phyloP scores from a whole-genome alignment of 768 basidiomycete genomes.

The Lactarius sanguifluus region DNA sequence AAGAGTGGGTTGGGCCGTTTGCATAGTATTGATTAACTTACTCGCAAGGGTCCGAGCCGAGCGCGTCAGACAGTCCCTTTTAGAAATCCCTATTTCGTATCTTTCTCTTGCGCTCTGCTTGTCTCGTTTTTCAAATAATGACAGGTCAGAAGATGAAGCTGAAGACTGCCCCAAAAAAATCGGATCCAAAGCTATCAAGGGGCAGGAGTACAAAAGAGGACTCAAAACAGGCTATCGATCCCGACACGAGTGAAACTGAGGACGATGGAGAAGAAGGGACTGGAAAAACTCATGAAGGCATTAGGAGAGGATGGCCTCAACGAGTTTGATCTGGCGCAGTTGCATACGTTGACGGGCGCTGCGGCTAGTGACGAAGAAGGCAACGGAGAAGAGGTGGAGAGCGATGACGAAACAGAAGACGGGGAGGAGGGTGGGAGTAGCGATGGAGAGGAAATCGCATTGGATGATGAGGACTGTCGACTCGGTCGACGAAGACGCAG shows the following conservation, averaged over 20 bases:
- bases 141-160: not conserved
- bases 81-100: constrained; percentile 6
- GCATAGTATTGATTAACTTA: not conserved
- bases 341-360: constrained; percentile 44
- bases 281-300: constrained; percentile 54
- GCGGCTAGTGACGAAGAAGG: constrained; percentile 25
- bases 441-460: constrained; percentile 48
- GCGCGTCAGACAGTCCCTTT: not conserved
- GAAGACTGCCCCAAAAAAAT: not conserved
- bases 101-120: not conserved
- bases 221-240: not conserved
- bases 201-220: not conserved
- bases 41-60: not conserved
- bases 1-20: not conserved
- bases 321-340: constrained; percentile 60
- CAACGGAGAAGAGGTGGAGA: constrained; percentile 35
- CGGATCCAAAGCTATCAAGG: not conserved
- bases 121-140: constrained; percentile 4
- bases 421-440: constrained; percentile 37
- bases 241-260: constrained; percentile 6
- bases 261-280: constrained; percentile 47
- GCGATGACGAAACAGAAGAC: constrained; percentile 40
- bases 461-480: constrained; percentile 68
- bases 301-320: constrained; percentile 66
- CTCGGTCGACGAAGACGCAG: constrained; percentile 72